These are phyloP conservation scores for Raphanus raphanistrum DNA, from an alignment of 345 rosid genomes.

Conservation along the genomic window DNA sequence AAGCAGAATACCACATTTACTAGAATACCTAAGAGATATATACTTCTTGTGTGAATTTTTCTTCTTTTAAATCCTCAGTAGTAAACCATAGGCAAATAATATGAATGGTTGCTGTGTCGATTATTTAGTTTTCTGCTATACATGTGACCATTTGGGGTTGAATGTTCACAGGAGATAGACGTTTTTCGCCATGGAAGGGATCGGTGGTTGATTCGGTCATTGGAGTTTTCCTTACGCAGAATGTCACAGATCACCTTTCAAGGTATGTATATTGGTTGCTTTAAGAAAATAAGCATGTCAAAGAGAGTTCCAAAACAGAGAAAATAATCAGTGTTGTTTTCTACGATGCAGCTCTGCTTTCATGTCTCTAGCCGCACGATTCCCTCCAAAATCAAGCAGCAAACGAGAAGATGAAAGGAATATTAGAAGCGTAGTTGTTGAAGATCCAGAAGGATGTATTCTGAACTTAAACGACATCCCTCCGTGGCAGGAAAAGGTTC, in stretches of 20 bases:
- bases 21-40: too few species aligned
- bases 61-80: too few species aligned
- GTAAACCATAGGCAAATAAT: too few species aligned
- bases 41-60: too few species aligned
- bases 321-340: conserved; percentile 23
- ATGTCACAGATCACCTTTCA: conserved; percentile 95
- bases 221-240: conserved; percentile 95
- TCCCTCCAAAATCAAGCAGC: conserved; percentile 57
- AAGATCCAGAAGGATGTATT: conserved; percentile 61
- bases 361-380: conserved; percentile 80
- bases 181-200: conserved; percentile 98
- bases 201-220: conserved; percentile 96
- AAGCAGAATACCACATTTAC: too few species aligned
- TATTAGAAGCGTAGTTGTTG: conserved; percentile 40
- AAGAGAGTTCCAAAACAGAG: conserved; percentile 16
- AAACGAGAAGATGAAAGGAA: conserved; percentile 33
- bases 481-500: conserved; percentile 45
- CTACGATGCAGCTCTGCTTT: conserved; percentile 81
- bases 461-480: conserved; percentile 40
- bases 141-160: not conserved
- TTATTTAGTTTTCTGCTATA: not conserved
- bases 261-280: conserved; percentile 65
- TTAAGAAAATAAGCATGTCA: conserved; percentile 4
- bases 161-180: conserved; percentile 76
- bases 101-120: not conserved